Evolutionary conservation across 345 rosid genomes (phyloP).

Genomic region (Eutrema japonicum): DNA sequence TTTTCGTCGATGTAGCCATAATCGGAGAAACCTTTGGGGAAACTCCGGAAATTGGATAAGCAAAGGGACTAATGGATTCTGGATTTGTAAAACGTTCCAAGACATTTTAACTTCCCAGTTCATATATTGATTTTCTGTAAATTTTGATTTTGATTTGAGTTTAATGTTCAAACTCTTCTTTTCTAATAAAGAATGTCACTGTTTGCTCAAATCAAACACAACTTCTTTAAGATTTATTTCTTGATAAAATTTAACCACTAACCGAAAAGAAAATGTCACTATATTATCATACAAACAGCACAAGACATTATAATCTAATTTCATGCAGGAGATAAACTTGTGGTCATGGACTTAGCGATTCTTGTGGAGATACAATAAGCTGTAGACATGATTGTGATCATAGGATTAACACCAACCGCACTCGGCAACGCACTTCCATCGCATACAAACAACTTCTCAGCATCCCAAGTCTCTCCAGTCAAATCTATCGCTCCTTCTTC

Average conservation of each 20-base stretch:
- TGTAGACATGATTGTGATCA: slow-evolving; percentile 72
- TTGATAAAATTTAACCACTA: not conserved
- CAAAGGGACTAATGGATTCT: slow-evolving; percentile 36
- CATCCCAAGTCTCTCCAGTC: slow-evolving; percentile 71
- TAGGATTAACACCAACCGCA: slow-evolving; percentile 75
- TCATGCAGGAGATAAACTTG: slow-evolving; percentile 15
- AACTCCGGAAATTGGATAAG: slow-evolving; percentile 24
- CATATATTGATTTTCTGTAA: slow-evolving; percentile 38
- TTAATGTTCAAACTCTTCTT: slow-evolving; percentile 21
- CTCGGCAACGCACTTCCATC: slow-evolving; percentile 66
- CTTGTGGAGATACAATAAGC: slow-evolving; percentile 63
- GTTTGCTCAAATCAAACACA: slow-evolving; percentile 6
- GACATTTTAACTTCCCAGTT: slow-evolving; percentile 34
- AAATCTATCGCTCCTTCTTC: slow-evolving; percentile 58
- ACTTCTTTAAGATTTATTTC: not conserved
- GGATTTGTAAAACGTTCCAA: slow-evolving; percentile 26
- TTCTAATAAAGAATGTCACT: slow-evolving; percentile 33
- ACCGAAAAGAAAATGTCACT: not conserved
- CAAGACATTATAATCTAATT: not conserved
- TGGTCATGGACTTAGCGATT: slow-evolving; percentile 48
- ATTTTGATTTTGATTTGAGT: slow-evolving; percentile 37
- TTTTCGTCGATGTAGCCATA: slow-evolving; percentile 27
- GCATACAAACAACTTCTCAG: slow-evolving; percentile 57
- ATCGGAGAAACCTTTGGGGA: slow-evolving; percentile 10
- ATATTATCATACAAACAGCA: not conserved